A percentile compares a stretch with the other conserved stretches of the same genome.
phyloP scores from a whole-genome alignment of 345 rosid species.

The Eucalyptus brandiana region DNA sequence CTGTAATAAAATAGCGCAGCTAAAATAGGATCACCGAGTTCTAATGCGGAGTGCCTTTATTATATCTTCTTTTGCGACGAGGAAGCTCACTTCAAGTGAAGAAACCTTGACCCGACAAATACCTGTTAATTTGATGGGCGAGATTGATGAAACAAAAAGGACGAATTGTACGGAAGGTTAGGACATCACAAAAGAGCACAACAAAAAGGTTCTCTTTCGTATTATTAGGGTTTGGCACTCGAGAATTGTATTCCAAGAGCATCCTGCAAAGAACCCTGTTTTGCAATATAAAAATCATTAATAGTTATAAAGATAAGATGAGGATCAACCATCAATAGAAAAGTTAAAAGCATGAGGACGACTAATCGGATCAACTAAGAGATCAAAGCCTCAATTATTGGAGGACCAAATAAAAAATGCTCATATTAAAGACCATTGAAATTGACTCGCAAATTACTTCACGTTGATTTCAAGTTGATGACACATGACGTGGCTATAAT shows the following conservation, averaged over 20 bases:
- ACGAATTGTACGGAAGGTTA: too few species aligned
- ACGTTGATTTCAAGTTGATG: background rate
- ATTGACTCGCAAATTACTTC: background rate
- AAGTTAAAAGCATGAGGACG: background rate
- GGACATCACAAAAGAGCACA: background rate
- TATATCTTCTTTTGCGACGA: background rate
- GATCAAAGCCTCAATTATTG: too few species aligned
- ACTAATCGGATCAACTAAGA: background rate
- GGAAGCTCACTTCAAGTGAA: background rate
- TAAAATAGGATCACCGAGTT: background rate
- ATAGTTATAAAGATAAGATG: background rate
- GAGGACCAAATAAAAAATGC: too few species aligned
- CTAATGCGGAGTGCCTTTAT: background rate
- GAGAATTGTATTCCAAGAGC: background rate
- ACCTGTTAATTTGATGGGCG: background rate
- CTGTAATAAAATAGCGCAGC: background rate
- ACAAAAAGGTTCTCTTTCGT: background rate
- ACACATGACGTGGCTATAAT: background rate
- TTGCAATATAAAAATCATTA: background rate
- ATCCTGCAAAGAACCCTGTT: background rate
- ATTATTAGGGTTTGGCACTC: background rate
- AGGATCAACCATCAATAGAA: background rate
- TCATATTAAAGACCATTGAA: too few species aligned
- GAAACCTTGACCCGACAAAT: background rate
- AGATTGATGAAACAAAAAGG: background rate